Evolutionary conservation across 1,284 basidiomycete species (phyloP), one percentile per base, ranked within the genome.

Genomic region (Phylloporus sp.): DNA sequence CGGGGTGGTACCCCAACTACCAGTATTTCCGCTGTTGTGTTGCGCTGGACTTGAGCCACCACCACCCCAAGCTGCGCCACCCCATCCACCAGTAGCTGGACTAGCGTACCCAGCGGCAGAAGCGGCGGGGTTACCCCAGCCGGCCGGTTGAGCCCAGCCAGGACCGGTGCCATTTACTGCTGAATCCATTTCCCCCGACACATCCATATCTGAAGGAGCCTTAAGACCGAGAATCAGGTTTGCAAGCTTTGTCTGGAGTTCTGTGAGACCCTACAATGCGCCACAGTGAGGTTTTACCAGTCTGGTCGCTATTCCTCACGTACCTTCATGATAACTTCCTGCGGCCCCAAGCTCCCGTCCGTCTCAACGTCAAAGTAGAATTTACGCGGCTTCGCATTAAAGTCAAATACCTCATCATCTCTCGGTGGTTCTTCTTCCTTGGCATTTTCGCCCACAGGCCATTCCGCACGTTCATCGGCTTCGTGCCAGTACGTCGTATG

Each of bases 401-500:
- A 98, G 76, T 98, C 94, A 72, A 97, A 98, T 4, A 83, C 81
- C 72, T 92, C 88, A 66, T 91, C 88, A 52, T 95, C 94, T 61
- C 90, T 83, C 6, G 88, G 88, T 18, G 90, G 80, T 66, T 93
- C 87, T 78, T 98, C 96, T 76, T 96, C 93, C 64, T 85, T 83
- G 22, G 90, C 91, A 73, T 96, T 95, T 50, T 88, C 83, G 65
- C 91, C 86, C 8, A 95, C 75, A 2, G 94, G 94, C 94, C 94
- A 96, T 79, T 97, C 94, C 1, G 75, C 82, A 50, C 86, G 85
- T 69, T 84, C 81, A 72, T 95, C 91, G 42, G 83, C 85, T 80
- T 99, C 98, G 76, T 86, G 96, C 98, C 98, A 99, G 77, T 98
- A 90, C 6, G 93, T 90, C 3, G 98, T 99, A 78, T 99, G 98